phyloP scores from a whole-genome alignment of 2,329 filamentous ascomycete genomes.

The Fusarium longipes region DNA sequence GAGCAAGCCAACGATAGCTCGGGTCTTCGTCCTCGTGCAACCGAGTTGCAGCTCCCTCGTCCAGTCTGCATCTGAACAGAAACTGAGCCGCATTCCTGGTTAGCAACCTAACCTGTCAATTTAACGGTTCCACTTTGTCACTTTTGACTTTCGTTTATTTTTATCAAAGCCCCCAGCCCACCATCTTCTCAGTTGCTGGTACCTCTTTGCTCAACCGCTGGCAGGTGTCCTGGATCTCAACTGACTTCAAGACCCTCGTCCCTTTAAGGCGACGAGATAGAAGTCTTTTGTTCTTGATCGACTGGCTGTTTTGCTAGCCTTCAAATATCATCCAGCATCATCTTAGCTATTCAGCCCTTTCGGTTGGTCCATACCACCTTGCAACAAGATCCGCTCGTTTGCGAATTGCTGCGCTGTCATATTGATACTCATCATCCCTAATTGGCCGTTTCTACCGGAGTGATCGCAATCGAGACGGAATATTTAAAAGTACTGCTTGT shows the following conservation, averaged over 20 bases:
- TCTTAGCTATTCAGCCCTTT: no score
- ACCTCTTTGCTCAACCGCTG: constrained; percentile 26
- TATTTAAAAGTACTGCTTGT: constrained; percentile 19
- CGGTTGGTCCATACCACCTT: neutral
- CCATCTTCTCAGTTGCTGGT: constrained; percentile 30
- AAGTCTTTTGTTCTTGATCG: neutral
- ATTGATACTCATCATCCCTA: neutral
- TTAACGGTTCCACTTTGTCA: constrained; percentile 17
- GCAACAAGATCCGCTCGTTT: neutral
- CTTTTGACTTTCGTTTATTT: constrained; percentile 17
- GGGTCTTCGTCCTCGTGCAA: constrained; percentile 40
- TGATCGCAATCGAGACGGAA: constrained; percentile 6
- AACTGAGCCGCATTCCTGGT: constrained; percentile 44
- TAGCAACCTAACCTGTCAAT: constrained; percentile 24
- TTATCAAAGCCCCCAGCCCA: constrained; percentile 46
- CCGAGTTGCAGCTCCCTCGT: constrained; percentile 33
- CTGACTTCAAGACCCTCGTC: constrained; percentile 23
- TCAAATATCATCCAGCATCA: neutral
- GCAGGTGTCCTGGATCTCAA: constrained; percentile 15
- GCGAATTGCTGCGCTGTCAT: constrained; percentile 3
- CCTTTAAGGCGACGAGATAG: constrained; percentile 1
- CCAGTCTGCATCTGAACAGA: constrained; percentile 25
- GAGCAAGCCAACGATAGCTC: constrained; percentile 34
- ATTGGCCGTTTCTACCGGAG: neutral
- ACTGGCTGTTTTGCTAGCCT: neutral